Percentiles rank a stretch among this genome's conserved stretches.
Conservation (phyloP, 2,329 filamentous ascomycete species). For the Paecilomyces variotii region DNA sequence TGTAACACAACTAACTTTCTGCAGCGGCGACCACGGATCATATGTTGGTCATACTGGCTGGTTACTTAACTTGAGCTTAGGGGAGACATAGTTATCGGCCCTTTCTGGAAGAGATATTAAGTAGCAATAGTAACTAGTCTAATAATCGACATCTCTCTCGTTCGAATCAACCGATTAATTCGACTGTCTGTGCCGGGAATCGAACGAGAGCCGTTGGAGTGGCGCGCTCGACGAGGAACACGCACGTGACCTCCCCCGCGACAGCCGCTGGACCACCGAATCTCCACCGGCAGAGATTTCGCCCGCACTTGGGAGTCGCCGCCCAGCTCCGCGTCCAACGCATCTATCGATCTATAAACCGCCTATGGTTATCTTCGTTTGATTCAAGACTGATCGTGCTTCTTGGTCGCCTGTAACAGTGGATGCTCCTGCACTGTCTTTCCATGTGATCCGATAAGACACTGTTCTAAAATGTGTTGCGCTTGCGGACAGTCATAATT, state of each 20-base stretch:
- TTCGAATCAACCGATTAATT: neutral
- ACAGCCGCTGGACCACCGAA: constrained; percentile 8
- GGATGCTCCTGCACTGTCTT: neutral
- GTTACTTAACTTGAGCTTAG: too few relatives aligned
- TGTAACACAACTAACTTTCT: neutral
- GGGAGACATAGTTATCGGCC: too few relatives aligned
- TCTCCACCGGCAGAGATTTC: constrained; percentile 2
- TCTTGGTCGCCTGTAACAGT: neutral
- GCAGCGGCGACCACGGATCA: neutral
- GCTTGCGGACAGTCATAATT: neutral
- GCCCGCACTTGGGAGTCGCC: neutral
- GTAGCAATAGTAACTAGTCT: too few relatives aligned
- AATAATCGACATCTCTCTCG: too few relatives aligned
- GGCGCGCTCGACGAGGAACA: neutral
- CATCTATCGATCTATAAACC: neutral
- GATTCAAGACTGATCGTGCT: neutral
- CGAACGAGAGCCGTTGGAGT: constrained; percentile 7
- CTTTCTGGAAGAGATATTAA: too few relatives aligned
- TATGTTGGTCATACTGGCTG: neutral
- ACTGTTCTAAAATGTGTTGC: neutral
- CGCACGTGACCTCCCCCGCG: constrained; percentile 3
- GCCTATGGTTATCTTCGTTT: neutral
- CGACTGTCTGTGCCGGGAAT: neutral
- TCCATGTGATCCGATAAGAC: neutral
- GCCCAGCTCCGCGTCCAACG: neutral